phyloP scores from a whole-genome alignment of 306 rosid genomes.

The Dryas drummondii region DNA sequence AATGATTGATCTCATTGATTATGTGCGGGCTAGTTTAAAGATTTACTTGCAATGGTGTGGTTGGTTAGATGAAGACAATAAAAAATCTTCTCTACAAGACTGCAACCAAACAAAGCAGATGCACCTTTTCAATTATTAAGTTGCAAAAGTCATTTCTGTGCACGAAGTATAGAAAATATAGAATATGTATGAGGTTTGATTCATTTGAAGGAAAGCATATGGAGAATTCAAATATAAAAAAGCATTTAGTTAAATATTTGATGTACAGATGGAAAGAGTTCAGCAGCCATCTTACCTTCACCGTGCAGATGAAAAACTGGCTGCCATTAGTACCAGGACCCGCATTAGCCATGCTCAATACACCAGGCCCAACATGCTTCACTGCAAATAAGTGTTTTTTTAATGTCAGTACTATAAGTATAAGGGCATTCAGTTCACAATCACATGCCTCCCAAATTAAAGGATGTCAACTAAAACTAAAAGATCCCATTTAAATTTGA shows the following conservation, averaged over 20 bases:
- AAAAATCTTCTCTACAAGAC: background rate
- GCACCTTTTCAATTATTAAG: background rate
- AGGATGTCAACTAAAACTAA: background rate
- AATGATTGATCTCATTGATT: background rate
- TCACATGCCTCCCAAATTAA: background rate
- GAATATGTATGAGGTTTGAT: too few relatives aligned
- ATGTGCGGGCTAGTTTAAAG: background rate
- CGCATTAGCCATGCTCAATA: slow-evolving; percentile 96
- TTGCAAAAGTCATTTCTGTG: background rate
- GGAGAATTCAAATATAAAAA: background rate
- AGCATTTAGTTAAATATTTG: background rate
- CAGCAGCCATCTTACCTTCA: slow-evolving; percentile 56
- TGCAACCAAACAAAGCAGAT: background rate
- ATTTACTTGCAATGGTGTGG: background rate
- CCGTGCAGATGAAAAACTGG: slow-evolving; percentile 87
- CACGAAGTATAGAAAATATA: background rate
- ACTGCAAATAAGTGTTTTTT: slow-evolving; percentile 52
- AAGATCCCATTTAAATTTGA: background rate
- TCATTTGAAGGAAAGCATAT: background rate
- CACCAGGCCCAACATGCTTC: slow-evolving; percentile 91
- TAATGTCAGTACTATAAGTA: slow-evolving; percentile 7
- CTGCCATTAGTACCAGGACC: slow-evolving; percentile 91
- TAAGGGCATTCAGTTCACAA: background rate
- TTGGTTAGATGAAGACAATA: background rate
- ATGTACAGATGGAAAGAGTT: background rate